A percentile compares a stretch with the other conserved stretches of the same genome.
Evolutionary conservation across 1,284 basidiomycete species (phyloP).

Genomic region (Ganoderma resinaceum): DNA sequence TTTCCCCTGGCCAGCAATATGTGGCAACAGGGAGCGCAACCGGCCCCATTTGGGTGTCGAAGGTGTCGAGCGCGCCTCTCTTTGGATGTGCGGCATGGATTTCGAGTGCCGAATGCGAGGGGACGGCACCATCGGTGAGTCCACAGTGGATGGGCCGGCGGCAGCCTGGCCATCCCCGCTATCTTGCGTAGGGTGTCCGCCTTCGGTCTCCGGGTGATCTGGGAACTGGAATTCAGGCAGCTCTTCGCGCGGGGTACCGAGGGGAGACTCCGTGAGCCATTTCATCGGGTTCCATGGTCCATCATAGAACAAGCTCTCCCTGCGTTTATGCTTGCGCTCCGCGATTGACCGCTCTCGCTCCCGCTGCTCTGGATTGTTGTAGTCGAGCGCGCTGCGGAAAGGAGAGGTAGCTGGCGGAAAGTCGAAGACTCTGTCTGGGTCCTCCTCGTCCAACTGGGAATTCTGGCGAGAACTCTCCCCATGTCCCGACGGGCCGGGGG

Average conservation of each 20-base stretch:
- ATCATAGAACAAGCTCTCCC: conserved; percentile 54
- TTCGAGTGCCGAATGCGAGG: conserved; percentile 42
- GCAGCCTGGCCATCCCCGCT: conserved; percentile 13
- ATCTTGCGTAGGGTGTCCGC: conserved; percentile 8
- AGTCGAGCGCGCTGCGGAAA: conserved; percentile 71
- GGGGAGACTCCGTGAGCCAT: conserved; percentile 64
- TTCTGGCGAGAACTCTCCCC: conserved; percentile 29
- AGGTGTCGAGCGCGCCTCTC: conserved; percentile 25
- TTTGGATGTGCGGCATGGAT: conserved; percentile 53
- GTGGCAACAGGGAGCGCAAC: conserved; percentile 70
- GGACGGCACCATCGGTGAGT: conserved; percentile 16
- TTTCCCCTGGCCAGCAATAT: conserved; percentile 50
- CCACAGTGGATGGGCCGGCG: conserved; percentile 13
- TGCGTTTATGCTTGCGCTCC: conserved; percentile 64
- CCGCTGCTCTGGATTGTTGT: conserved; percentile 44
- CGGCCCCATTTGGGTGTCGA: conserved; percentile 59
- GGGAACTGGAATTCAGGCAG: conserved; percentile 13
- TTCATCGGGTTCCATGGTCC: conserved; percentile 58
- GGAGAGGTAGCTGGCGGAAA: conserved; percentile 44
- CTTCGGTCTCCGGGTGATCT: conserved; percentile 18
- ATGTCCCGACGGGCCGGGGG: conserved; percentile 36
- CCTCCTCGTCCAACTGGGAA: conserved; percentile 30
- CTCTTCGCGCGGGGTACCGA: conserved; percentile 45
- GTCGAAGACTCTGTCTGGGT: conserved; percentile 42
- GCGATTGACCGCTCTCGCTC: conserved; percentile 49